Evolutionary conservation across 768 basidiomycete species (phyloP).

Genomic region (Rhizopogon salebrosus): DNA sequence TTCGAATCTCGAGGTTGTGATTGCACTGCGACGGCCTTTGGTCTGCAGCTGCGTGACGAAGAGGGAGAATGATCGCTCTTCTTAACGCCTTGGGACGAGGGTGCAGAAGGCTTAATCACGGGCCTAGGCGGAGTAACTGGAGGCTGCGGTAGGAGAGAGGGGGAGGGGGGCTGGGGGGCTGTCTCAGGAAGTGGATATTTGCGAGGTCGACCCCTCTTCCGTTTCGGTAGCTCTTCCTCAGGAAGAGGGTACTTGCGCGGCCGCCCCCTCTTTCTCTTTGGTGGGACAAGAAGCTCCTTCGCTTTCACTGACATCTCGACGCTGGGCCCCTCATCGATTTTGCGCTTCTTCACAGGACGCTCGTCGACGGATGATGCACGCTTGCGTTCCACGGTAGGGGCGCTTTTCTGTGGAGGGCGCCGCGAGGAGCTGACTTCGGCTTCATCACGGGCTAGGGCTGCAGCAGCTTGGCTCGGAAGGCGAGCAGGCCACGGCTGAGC

Average conservation of each 20-base stretch:
- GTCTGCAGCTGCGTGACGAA: conserved; percentile 24
- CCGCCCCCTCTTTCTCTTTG: conserved; percentile 29
- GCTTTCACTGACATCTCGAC: conserved; percentile 30
- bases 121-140: conserved; percentile 7
- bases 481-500: conserved; percentile 67
- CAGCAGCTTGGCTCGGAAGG: conserved; percentile 36
- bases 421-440: conserved; percentile 29
- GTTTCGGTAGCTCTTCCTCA: conserved; percentile 25
- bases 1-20: conserved; percentile 59
- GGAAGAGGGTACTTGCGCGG: conserved; percentile 29
- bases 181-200: conserved; percentile 20
- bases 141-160: conserved; percentile 9
- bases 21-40: conserved; percentile 40
- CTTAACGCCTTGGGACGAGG: conserved; percentile 16
- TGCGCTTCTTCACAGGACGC: conserved; percentile 45
- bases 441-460: conserved; percentile 44
- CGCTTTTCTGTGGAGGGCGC: conserved; percentile 46
- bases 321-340: conserved; percentile 31
- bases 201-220: conserved; percentile 31
- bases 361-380: conserved; percentile 39
- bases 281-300: conserved; percentile 25
- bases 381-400: conserved; percentile 52
- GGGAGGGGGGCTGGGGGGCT: conserved; percentile 5
- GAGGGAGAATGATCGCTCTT: conserved; percentile 19
- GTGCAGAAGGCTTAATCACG: conserved; percentile 6